Base-by-base conservation (phyloP, 345 rosid species). In the Gossypium longicalyx region DNA sequence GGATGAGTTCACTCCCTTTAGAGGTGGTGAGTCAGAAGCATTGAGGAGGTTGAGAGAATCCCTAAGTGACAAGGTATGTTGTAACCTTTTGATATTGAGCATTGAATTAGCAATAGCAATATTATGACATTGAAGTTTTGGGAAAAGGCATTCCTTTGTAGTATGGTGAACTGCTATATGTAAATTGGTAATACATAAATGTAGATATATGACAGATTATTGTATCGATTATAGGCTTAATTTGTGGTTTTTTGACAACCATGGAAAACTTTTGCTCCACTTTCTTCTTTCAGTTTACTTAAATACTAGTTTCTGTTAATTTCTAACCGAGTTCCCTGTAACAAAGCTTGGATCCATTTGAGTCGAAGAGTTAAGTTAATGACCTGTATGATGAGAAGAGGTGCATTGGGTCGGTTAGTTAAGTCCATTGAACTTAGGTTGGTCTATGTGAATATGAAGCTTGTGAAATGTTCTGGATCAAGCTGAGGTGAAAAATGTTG, bases 1-100 rank as follows among this genome's bases (percentile, higher is more conserved):
- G 97, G 85, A 71, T 71, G 92, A 86, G 1, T 53, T 76, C 81
- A 77, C 87, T 69, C 95, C 97, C 69, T 90, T 94, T 79, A 87
- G 77, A 84, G 98, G 98, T 15, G 97, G 98, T 62, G 98, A 94
- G 81, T 83, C 91, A 11, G 92, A 87, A 82, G 97, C 93, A 15
- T 79, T 94, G 82, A 85, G 73, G 75, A 87, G 91, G 74, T 72
- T 94, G 85, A 83, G 56, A 62, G 91, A 87, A 81, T 85, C 91
- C 38, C 80, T 91, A 47, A 75, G 80, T 72, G 78, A 91, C 79
- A 83, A 92, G 93, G 97, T 92, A 70, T 70, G 77, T 23, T 67
- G n/a, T 70, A 13, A 29, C 47, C 15, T 66, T n/a, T 66, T 12
- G 25, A 53, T 43, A 13, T 38, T 6, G 27, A 29, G 51, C 20